Evolutionary conservation across 2,329 filamentous ascomycete species (phyloP).

Genomic region (Talaromyces sp.): DNA sequence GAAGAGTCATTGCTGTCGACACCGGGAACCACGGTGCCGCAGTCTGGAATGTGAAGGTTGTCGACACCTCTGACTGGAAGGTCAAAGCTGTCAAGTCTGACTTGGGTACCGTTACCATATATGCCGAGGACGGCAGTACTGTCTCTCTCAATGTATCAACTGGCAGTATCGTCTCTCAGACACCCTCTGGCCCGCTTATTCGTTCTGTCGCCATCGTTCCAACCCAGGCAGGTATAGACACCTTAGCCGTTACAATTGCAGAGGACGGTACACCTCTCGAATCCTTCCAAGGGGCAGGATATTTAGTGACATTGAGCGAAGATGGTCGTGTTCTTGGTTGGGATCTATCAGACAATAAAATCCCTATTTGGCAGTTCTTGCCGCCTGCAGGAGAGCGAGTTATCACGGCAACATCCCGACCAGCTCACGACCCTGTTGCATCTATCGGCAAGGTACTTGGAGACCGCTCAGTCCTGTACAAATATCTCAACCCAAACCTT

Average conservation of each 20-base stretch:
- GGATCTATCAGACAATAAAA: constrained; percentile 35
- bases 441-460: constrained; percentile 93
- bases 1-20: constrained; percentile 76
- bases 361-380: constrained; percentile 68
- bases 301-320: constrained; percentile 41
- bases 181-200: constrained; percentile 26
- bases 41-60: constrained; percentile 69
- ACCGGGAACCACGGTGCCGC: constrained; percentile 69
- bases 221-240: constrained; percentile 23
- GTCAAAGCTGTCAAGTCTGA: constrained; percentile 65
- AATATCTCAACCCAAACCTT: constrained; percentile 88
- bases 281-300: constrained; percentile 31
- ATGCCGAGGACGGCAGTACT: constrained; percentile 60
- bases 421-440: constrained; percentile 78
- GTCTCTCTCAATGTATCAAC: constrained; percentile 49
- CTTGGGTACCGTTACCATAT: constrained; percentile 58
- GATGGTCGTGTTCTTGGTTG: constrained; percentile 46
- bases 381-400: constrained; percentile 66
- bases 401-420: constrained; percentile 63
- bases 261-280: constrained; percentile 35
- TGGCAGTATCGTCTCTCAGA: constrained; percentile 39
- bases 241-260: constrained; percentile 31
- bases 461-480: constrained; percentile 91
- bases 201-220: constrained; percentile 33
- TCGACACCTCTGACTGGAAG: constrained; percentile 61